Evolutionary conservation across 768 basidiomycete species (phyloP), one percentile per base, ranked within the genome.

Genomic region (Mycena leptocephala): DNA sequence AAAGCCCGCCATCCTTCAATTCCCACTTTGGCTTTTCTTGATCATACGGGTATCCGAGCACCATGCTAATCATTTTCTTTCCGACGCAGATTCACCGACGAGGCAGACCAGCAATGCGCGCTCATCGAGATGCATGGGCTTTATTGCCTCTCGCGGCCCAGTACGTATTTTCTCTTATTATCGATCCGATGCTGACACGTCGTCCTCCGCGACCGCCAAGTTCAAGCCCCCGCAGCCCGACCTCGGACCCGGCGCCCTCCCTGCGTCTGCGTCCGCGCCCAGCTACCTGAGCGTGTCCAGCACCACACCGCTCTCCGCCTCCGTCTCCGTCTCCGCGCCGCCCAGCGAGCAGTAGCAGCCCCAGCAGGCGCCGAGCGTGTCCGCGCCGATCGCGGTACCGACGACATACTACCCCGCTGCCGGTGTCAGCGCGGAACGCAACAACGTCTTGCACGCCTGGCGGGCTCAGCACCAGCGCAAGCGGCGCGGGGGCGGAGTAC

Each of bases 51-150:
- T n/a, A n/a, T 18, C 30, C 20, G 28, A n/a, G 14, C 30, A n/a
- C 28, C 8, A 1, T 16, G 48, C 56, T 70, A 16, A 70, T 26
- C n/a, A 18, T 9, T 13, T 18, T 13, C 2, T 4, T 16, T 14
- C 20, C 5, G 13, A 14, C 51, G n/a, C 77, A 96, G 95, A 76
- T 98, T 98, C 83, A 95, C 94, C 5, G 95, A 96, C 74, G 96
- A 97, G 83, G 87, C 91, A 37, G 97, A 98, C 83, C 95, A 96
- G 82, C 94, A 95, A 81, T 93, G 97, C 56, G 96, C 96, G 3
- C 88, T 98, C 72, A 94, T 94, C 70, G 96, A 96, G 86, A 97
- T 96, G 95, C 95, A 96, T 80, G 96, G 96, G 14, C 87, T 97
- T 16, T 97, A 97, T 81, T 96, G 96, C 82, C 89, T 96, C 63